A percentile compares a stretch with the other conserved stretches of the same genome.
Conservation (phyloP, 1,139 yeast genomes). For the Blastobotrys buckinghamii region DNA sequence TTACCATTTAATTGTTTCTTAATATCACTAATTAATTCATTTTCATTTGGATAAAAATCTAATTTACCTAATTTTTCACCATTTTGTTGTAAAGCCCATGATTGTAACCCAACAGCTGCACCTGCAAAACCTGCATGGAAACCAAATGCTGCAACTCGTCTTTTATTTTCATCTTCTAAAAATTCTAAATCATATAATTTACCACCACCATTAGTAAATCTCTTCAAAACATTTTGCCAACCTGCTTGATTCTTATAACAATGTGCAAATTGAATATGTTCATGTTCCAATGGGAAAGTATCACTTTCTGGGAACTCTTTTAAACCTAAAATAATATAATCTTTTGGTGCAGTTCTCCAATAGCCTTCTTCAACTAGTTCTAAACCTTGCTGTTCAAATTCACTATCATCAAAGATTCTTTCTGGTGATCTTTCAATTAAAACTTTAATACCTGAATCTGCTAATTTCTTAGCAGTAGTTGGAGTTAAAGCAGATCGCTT, state of each 20-base stretch:
- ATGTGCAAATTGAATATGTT: conserved; percentile 97
- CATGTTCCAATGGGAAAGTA: conserved; percentile 85
- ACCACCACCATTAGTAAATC: conserved; percentile 92
- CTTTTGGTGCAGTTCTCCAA: conserved; percentile 86
- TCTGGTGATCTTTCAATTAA: conserved; percentile 83
- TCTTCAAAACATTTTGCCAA: conserved; percentile 82
- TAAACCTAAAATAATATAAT: conserved; percentile 84
- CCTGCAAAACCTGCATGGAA: conserved; percentile 99
- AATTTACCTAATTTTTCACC: conserved; percentile 60
- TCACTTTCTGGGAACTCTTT: conserved; percentile 90
- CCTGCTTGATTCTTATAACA: conserved; percentile 97
- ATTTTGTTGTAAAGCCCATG: conserved; percentile 90
- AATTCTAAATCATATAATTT: conserved; percentile 89
- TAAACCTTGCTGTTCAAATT: conserved; percentile 76
- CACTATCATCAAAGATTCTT: conserved; percentile 69
- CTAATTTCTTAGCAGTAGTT: conserved; percentile 71
- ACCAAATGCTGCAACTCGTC: conserved; percentile 96
- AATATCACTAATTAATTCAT: conserved; percentile 60
- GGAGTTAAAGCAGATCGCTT: conserved; percentile 98
- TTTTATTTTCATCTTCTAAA: conserved; percentile 84
- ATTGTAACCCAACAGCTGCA: conserved; percentile 90
- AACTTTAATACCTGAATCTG: conserved; percentile 84
- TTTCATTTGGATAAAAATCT: conserved; percentile 77
- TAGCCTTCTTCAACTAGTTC: conserved; percentile 86
- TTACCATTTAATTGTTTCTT: conserved; percentile 54